Evolutionary conservation across 352 stramenopile species (phyloP), one percentile per base, ranked within the genome.

Genomic region (Phytophthora sansomeana): DNA sequence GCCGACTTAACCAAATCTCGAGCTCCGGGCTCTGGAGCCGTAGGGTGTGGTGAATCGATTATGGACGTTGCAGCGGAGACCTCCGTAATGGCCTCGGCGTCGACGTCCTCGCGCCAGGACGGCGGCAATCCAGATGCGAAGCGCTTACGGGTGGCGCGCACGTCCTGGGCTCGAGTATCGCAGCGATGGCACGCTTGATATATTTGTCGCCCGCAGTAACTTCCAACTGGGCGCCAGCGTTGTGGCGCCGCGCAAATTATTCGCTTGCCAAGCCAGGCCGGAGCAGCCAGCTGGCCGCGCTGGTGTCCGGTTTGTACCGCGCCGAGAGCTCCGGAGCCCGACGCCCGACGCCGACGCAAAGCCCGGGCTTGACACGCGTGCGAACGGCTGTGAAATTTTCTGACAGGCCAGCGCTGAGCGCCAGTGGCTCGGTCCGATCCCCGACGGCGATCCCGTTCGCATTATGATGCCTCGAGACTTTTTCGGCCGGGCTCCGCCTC

Each of bases 121-220:
- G 42, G 46, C 28, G 7, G 14, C 26, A 42, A 55, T 41, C 48
- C 29, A 55, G 29, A 13, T 9, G 30, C 6, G 11, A 30, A 41
- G 26, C 46, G 14, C 13, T 8, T 16, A 38, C 33, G 49, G 32
- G 33, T 29, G 49, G 19, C 32, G 19, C 30, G 6, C 9, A n/a
- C 33, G 33, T n/a, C 21, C 21, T 24, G 21, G 21, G 21, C 21
- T 24, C 57, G 36, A 38, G 58, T 41, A 61, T 55, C 58, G 49
- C 58, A 67, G 58, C 58, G 58, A 67, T 24, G 21, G n/a, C 10
- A 63, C 52, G 43, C 61, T 69, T 62, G 60, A 68, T 66, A 59
- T 51, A 21, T 51, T 39, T 24, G 38, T n/a, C 11, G 19, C 42
- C 29, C 35, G 42, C 38, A 10, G 39, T 28, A n/a, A 48, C 48